These are phyloP conservation scores for Choanephora cucurbitarum DNA, from an alignment of 371 early-diverging fungal genomes.

Conservation along the genomic window DNA sequence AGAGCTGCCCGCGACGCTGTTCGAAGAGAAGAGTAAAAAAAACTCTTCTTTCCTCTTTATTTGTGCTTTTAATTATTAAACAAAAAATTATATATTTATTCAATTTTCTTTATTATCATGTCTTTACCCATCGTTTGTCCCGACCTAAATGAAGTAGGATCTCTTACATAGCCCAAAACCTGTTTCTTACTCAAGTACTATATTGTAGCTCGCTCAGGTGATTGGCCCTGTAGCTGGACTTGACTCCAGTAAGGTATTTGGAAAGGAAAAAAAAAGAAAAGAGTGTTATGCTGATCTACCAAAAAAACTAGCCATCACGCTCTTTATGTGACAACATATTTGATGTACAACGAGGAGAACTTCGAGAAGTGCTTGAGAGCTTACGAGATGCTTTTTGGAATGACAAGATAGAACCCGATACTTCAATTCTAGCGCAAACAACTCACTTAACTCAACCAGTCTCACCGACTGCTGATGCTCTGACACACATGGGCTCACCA, in stretches of 20 bases:
- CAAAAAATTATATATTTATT: background rate
- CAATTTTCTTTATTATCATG: background rate
- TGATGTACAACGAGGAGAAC: conserved; percentile 28
- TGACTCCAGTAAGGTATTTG: conserved; percentile 2
- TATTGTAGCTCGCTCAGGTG: too few relatives aligned
- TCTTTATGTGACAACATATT: conserved; percentile 31
- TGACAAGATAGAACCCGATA: background rate
- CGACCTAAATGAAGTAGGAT: too few relatives aligned
- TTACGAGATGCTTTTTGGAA: conserved; percentile 24
- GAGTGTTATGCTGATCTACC: background rate
- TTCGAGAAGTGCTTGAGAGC: conserved; percentile 24
- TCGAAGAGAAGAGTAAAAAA: conserved; percentile 24
- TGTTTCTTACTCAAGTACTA: too few relatives aligned
- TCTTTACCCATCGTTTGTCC: too few relatives aligned
- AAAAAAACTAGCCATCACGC: conserved; percentile 4
- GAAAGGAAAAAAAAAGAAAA: background rate
- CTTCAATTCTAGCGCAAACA: background rate
- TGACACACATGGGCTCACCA: background rate
- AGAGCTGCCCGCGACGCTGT: conserved; percentile 64
- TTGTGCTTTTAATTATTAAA: conserved; percentile 5
- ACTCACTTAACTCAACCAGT: background rate
- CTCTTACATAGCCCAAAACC: too few relatives aligned
- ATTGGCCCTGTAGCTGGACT: too few relatives aligned
- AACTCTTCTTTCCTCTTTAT: conserved; percentile 9
- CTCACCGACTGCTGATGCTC: background rate